Evolutionary conservation across 306 rosid species (phyloP).

Genomic region (Pterocarpus macrocarpus): DNA sequence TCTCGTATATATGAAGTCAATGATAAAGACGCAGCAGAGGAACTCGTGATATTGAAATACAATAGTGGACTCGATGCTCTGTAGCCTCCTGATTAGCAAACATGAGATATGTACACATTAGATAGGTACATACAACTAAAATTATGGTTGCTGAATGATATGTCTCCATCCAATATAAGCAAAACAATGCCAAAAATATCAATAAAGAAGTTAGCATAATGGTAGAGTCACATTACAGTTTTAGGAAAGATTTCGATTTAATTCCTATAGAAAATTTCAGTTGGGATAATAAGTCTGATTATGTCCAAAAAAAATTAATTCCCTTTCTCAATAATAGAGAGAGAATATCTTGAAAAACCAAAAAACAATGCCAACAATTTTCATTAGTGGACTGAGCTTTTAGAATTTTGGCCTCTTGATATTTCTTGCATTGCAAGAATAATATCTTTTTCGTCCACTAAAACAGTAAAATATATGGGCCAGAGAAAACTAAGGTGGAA

Average conservation of each 20-base stretch:
- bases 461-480: neutral
- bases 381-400: too few relatives aligned
- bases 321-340: too few relatives aligned
- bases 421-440: too few relatives aligned
- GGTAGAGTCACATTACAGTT: too few relatives aligned
- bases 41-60: neutral
- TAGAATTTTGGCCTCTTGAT: too few relatives aligned
- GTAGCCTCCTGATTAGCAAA: slow-evolving; percentile 3
- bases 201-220: neutral
- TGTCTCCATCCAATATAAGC: neutral
- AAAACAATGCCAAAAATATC: neutral
- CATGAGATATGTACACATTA: neutral
- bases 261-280: too few relatives aligned
- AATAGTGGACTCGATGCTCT: neutral
- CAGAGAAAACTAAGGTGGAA: neutral
- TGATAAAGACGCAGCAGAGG: neutral
- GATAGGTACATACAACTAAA: neutral
- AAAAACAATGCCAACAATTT: too few relatives aligned
- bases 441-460: too few relatives aligned
- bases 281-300: too few relatives aligned
- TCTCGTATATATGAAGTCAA: neutral
- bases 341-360: too few relatives aligned
- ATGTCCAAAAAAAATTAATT: too few relatives aligned
- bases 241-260: too few relatives aligned
- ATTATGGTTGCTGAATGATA: neutral